A percentile compares a stretch with the other conserved stretches of the same genome.
phyloP scores from a whole-genome alignment of 2,329 filamentous ascomycete species.

The Cladophialophora yegresii region DNA sequence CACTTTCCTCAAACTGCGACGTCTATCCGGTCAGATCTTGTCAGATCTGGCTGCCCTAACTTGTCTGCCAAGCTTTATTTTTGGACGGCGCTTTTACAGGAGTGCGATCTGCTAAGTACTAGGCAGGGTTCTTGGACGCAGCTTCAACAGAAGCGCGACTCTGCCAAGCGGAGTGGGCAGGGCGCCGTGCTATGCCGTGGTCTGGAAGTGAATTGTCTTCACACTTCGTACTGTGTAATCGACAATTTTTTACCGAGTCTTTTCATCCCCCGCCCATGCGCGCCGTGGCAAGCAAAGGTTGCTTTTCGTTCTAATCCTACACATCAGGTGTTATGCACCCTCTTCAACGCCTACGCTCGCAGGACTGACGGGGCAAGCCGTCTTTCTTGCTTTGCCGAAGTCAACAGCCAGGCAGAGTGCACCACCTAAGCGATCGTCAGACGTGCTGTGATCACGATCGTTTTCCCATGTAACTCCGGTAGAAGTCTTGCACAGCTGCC shows the following conservation, averaged over 20 bases:
- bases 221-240: no score
- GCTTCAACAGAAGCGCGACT: no score
- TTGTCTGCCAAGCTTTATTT: no score
- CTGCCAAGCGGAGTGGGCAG: no score
- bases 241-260: neutral
- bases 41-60: no score
- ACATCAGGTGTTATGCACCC: neutral
- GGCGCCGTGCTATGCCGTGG: no score
- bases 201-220: no score
- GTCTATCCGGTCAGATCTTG: no score
- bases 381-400: neutral
- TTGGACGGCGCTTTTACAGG: no score
- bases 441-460: neutral
- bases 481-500: slow-evolving; percentile 81
- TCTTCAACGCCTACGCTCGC: neutral
- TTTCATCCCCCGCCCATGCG: neutral
- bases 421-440: neutral
- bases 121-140: no score
- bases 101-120: no score
- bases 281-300: neutral
- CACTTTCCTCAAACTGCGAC: no score
- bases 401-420: neutral
- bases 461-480: slow-evolving; percentile 80
- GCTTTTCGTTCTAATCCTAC: neutral
- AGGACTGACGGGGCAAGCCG: neutral